These are phyloP conservation scores for Linum trigynum DNA, from an alignment of 345 rosid species.

Conservation along the genomic window DNA sequence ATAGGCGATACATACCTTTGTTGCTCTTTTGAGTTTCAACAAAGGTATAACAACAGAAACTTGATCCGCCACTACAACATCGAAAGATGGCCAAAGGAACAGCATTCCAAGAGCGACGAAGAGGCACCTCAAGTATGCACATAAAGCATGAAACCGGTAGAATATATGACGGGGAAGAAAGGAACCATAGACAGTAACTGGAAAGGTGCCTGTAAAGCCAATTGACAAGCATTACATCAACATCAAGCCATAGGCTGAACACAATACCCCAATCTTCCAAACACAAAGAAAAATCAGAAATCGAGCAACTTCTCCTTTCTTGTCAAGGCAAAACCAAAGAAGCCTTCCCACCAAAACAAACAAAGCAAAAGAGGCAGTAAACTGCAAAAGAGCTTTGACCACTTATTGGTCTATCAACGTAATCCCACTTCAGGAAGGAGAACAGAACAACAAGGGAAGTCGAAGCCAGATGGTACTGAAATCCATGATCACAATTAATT, in stretches of 20 bases:
- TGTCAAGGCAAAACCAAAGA: too few relatives aligned
- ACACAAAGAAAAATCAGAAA: too few relatives aligned
- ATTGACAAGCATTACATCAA: background rate
- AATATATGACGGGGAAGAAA: constrained; percentile 77
- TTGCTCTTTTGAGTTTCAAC: constrained; percentile 54
- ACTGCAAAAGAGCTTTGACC: too few relatives aligned
- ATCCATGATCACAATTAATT: constrained; percentile 18
- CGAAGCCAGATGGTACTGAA: too few relatives aligned
- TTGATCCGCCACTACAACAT: constrained; percentile 69
- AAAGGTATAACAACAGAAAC: constrained; percentile 79
- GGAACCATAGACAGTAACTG: constrained; percentile 68
- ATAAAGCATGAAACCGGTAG: constrained; percentile 72
- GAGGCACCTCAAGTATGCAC: constrained; percentile 78
- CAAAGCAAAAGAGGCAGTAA: too few relatives aligned
- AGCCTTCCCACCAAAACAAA: too few relatives aligned
- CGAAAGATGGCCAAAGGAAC: constrained; percentile 65
- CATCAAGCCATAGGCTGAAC: background rate
- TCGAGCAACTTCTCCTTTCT: too few relatives aligned
- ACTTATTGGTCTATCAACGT: background rate
- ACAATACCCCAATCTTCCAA: background rate
- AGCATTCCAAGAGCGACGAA: constrained; percentile 70
- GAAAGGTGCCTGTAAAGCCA: constrained; percentile 53
- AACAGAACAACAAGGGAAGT: background rate
- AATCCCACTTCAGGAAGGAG: background rate
- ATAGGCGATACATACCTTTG: constrained; percentile 63